Percentiles rank a stretch among this genome's conserved stretches.
These are phyloP conservation scores for Nakaseomyces nivariensis DNA, from an alignment of 1,139 yeast genomes.

Conservation along the genomic window DNA sequence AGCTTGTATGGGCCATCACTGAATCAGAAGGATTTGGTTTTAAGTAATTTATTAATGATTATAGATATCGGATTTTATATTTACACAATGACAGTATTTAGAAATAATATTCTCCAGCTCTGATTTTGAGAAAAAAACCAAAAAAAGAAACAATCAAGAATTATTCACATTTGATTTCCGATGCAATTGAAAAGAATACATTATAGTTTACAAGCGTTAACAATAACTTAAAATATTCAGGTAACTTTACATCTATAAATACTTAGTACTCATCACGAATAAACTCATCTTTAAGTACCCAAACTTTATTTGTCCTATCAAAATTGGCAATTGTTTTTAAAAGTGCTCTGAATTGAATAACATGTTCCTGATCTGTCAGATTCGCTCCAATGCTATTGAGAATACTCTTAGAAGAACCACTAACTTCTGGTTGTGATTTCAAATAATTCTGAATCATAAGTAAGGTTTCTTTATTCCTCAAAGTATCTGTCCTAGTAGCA, in stretches of 20 bases:
- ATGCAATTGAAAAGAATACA: too few species aligned
- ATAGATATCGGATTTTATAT: too few species aligned
- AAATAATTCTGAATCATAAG: conserved; percentile 33
- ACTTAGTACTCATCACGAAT: background rate
- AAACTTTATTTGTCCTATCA: conserved; percentile 46
- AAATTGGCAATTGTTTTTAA: conserved; percentile 61
- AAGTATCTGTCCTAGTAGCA: conserved; percentile 8
- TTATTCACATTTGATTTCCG: too few species aligned
- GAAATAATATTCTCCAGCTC: too few species aligned
- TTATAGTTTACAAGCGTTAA: too few species aligned
- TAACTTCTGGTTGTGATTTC: conserved; percentile 31
- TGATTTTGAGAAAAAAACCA: too few species aligned
- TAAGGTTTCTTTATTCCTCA: conserved; percentile 31
- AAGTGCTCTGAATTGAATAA: conserved; percentile 58
- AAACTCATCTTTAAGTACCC: conserved; percentile 53
- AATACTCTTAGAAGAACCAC: conserved; percentile 51
- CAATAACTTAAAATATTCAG: background rate
- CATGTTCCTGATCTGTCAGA: conserved; percentile 44
- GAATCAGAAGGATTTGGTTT: conserved; percentile 86
- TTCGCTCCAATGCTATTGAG: conserved; percentile 40
- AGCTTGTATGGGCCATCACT: conserved; percentile 54
- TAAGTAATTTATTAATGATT: background rate
- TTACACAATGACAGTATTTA: too few species aligned
- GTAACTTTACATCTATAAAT: too few species aligned
- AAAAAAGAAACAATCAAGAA: too few species aligned